Evolutionary conservation across 305 asterid genomes (phyloP).

Genomic region (Solanum hybrid): DNA sequence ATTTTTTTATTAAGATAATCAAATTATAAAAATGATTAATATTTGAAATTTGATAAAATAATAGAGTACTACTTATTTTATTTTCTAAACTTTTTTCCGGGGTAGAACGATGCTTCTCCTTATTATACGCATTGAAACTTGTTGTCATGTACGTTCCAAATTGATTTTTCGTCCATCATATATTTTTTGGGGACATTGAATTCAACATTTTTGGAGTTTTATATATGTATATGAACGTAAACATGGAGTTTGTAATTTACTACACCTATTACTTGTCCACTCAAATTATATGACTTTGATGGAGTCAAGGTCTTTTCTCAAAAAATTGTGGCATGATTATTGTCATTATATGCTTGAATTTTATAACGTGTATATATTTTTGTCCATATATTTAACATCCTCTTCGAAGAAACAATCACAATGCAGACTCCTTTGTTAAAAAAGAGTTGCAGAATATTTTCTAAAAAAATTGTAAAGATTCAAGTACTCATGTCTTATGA

Average conservation of each 20-base stretch:
- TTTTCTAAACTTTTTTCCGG: background rate
- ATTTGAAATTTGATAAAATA: too few relatives aligned
- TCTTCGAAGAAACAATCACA: background rate
- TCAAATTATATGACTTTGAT: background rate
- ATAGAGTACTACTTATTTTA: too few relatives aligned
- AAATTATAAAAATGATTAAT: background rate
- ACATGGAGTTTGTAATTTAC: background rate
- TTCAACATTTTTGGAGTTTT: background rate
- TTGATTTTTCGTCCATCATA: background rate
- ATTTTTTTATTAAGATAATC: too few relatives aligned
- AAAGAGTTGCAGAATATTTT: too few relatives aligned
- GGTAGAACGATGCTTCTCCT: background rate
- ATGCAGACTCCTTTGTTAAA: background rate
- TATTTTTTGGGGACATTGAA: background rate
- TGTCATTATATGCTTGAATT: conserved; percentile 13
- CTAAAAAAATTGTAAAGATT: too few relatives aligned
- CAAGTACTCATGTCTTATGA: too few relatives aligned
- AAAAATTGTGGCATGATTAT: background rate
- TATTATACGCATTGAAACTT: background rate
- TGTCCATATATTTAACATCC: background rate
- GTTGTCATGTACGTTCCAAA: background rate
- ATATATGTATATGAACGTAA: background rate
- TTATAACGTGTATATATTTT: background rate
- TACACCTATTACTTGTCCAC: background rate
- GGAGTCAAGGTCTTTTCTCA: background rate